Percentiles rank a stretch among this genome's conserved stretches.
Evolutionary conservation across 805 yeast species (phyloP).

Genomic region (Schwanniomyces pseudopolymorphus): DNA sequence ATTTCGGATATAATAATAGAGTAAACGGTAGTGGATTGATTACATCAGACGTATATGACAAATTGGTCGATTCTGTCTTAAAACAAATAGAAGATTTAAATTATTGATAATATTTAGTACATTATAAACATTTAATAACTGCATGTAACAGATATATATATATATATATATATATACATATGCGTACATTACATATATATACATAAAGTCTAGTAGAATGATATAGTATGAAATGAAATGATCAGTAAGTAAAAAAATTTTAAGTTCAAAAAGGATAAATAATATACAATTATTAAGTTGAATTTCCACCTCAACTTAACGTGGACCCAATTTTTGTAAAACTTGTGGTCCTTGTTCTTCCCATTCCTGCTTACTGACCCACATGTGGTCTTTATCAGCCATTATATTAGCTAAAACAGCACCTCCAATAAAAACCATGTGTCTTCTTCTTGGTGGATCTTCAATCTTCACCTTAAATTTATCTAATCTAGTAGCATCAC

Average conservation of each 20-base stretch:
- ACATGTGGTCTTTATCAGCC: slow-evolving; percentile 98
- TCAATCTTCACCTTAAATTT: slow-evolving; percentile 96
- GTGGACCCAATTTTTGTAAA: slow-evolving; percentile 86
- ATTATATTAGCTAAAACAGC: slow-evolving; percentile 96
- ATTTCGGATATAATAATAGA: slow-evolving; percentile 55
- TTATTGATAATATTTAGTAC: slow-evolving; percentile 19
- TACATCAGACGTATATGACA: slow-evolving; percentile 40
- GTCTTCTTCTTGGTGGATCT: slow-evolving; percentile 98
- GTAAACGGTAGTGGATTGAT: slow-evolving; percentile 41
- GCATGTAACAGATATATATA: background rate
- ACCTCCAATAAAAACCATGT: slow-evolving; percentile 98
- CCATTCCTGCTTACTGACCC: slow-evolving; percentile 97
- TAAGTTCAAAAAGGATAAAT: background rate
- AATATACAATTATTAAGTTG: slow-evolving; percentile 7
- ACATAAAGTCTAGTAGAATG: background rate
- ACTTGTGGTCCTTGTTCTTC: slow-evolving; percentile 92
- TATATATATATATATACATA: background rate
- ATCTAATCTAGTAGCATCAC: slow-evolving; percentile 81
- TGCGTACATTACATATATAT: background rate
- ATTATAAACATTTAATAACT: background rate
- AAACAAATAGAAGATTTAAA: slow-evolving; percentile 38
- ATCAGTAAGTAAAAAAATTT: background rate
- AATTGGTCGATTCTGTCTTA: slow-evolving; percentile 39
- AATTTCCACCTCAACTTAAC: slow-evolving; percentile 39
- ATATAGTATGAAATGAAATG: background rate